A percentile compares a stretch with the other conserved stretches of the same genome.
Evolutionary conservation across 2,329 filamentous ascomycete genomes (phyloP).

Genomic region (Exserohilum turcica): DNA sequence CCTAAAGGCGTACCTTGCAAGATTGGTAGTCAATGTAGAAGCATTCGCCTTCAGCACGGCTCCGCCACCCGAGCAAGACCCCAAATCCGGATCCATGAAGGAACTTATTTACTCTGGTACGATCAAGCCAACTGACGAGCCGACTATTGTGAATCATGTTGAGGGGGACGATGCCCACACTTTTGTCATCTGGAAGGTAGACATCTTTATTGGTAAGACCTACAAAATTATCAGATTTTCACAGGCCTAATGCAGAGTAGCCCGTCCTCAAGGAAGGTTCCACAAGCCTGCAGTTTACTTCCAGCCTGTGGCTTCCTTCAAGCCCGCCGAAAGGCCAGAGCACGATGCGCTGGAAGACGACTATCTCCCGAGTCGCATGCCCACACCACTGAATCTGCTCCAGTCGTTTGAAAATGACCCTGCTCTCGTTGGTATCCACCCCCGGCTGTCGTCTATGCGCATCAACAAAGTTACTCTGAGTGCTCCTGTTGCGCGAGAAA

Average conservation of each 20-base stretch:
- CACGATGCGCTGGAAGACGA: constrained; percentile 58
- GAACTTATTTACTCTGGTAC: constrained; percentile 64
- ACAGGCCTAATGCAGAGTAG: constrained; percentile 26
- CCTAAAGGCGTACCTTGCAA: constrained; percentile 64
- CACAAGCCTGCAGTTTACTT: constrained; percentile 71
- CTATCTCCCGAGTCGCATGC: constrained; percentile 71
- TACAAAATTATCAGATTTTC: rapidly evolving
- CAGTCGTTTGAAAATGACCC: constrained; percentile 73
- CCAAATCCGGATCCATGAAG: constrained; percentile 41
- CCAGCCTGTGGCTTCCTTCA: constrained; percentile 60
- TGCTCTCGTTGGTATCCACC: constrained; percentile 64
- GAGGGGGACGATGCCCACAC: constrained; percentile 30
- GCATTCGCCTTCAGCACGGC: constrained; percentile 63
- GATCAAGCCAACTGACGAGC: constrained; percentile 41
- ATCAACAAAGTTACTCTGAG: constrained; percentile 76
- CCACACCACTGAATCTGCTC: constrained; percentile 76
- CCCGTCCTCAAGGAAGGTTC: constrained; percentile 62
- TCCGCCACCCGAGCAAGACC: constrained; percentile 50
- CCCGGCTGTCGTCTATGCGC: constrained; percentile 72
- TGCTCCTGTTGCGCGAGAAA: constrained; percentile 63
- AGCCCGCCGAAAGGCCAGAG: constrained; percentile 55
- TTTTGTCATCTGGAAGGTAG: constrained; percentile 49
- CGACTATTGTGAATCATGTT: constrained; percentile 38
- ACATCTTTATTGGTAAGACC: constrained; percentile 44
- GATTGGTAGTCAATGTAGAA: constrained; percentile 70